phyloP scores from a whole-genome alignment of 148 eudicot species.

The Rhododendron henanense region DNA sequence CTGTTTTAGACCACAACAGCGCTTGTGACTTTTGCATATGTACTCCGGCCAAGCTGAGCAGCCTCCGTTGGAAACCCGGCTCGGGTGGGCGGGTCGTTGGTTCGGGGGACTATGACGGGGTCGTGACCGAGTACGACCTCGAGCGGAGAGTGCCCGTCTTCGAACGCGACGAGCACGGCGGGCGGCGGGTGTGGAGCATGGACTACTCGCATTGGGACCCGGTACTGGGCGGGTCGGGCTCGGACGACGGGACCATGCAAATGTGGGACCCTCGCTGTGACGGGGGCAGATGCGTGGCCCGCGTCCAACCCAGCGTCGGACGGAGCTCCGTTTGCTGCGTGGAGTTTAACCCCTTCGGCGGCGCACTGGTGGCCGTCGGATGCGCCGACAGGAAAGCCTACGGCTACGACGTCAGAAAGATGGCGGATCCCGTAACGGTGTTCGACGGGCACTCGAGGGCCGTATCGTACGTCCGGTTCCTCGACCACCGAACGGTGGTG shows the following conservation, averaged over 20 bases:
- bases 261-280: constrained; percentile 52
- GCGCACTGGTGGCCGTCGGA: constrained; percentile 29
- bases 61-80: constrained; percentile 44
- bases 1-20: constrained; percentile 21
- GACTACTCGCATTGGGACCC: constrained; percentile 43
- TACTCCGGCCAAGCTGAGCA: constrained; percentile 50
- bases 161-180: constrained; percentile 54
- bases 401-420: constrained; percentile 36
- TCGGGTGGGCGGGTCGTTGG: constrained; percentile 34
- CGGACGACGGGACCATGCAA: constrained; percentile 55
- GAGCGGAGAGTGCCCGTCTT: constrained; percentile 36
- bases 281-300: constrained; percentile 22
- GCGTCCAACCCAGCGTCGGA: constrained; percentile 21
- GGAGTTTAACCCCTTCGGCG: constrained; percentile 44
- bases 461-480: constrained; percentile 31
- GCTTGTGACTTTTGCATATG: constrained; percentile 37
- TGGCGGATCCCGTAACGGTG: constrained; percentile 28
- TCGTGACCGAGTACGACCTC: constrained; percentile 45
- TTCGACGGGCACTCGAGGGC: constrained; percentile 42
- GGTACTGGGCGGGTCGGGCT: constrained; percentile 40
- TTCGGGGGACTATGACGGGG: constrained; percentile 59
- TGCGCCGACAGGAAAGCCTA: constrained; percentile 41
- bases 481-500: constrained; percentile 26
- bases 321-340: constrained; percentile 40
- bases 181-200: constrained; percentile 44